Evolutionary conservation across 1,284 basidiomycete genomes (phyloP).

Genomic region (Abortiporus biennis): DNA sequence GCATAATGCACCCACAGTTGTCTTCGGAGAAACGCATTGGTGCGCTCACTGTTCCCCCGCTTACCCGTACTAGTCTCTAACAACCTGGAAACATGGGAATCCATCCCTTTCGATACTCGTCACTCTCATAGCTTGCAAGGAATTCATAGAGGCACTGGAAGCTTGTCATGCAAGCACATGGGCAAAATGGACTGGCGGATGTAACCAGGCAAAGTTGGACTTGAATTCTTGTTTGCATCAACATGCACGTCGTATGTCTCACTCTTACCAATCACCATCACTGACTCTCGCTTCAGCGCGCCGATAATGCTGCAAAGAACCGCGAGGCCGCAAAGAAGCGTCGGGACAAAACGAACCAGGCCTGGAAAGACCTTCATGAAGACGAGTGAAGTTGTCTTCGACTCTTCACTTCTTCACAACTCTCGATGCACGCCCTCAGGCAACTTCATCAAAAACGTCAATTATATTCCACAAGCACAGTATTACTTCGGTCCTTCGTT

Average conservation of each 20-base stretch:
- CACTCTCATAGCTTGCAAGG: slow-evolving; percentile 49
- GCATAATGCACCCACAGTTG: slow-evolving; percentile 64
- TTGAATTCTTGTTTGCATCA: slow-evolving; percentile 70
- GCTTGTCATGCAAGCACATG: slow-evolving; percentile 57
- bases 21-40: slow-evolving; percentile 61
- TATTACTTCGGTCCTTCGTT: too few relatives aligned
- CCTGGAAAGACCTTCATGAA: slow-evolving; percentile 54
- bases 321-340: slow-evolving; percentile 60
- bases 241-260: slow-evolving; percentile 48
- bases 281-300: slow-evolving; percentile 38
- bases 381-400: slow-evolving; percentile 25
- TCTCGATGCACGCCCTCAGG: too few relatives aligned
- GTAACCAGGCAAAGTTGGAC: slow-evolving; percentile 67
- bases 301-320: slow-evolving; percentile 65
- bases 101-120: slow-evolving; percentile 11
- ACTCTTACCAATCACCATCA: slow-evolving; percentile 3
- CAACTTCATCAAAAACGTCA: too few relatives aligned
- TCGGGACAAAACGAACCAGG: slow-evolving; percentile 49
- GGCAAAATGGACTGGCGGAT: slow-evolving; percentile 61
- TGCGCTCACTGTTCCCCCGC: slow-evolving; percentile 22
- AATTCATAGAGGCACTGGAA: slow-evolving; percentile 70
- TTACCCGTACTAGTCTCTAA: slow-evolving; percentile 8
- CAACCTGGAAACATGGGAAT: slow-evolving; percentile 14
- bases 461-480: too few relatives aligned
- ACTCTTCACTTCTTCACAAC: neutral